Evolutionary conservation across 2,329 filamentous ascomycete genomes (phyloP), one percentile per base, ranked within the genome.

Genomic region (Sordariomycetes sp.): DNA sequence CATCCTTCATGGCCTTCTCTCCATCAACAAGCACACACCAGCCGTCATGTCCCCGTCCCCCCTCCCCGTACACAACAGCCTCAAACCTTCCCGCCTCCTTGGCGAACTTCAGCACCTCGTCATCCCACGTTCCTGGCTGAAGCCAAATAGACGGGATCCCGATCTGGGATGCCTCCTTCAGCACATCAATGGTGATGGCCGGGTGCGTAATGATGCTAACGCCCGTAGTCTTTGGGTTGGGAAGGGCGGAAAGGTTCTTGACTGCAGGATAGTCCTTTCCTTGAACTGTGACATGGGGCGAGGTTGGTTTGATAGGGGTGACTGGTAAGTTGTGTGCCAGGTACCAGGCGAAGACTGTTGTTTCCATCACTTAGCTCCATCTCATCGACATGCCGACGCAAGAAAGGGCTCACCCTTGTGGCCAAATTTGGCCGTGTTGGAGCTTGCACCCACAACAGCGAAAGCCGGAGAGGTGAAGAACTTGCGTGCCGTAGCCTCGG

Each of bases 11-110:
- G 2, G 74, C 78, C 50, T 57, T 63, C 44, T 88, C 83, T 0
- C 86, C 86, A 56, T 94, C 85, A 9, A 93, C 84, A 29, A 94
- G 66, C 17, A 94, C 82, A 58, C 86, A 94, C 83, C 86, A 93
- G 1, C 86, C 86, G 49, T 88, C 83, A 32, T 63, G 58, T 7
- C 83, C 83, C 19, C 59, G 51, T 18, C 79, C 78, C 19, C 79
- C 76, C 24, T 79, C 65, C 6, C 70, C 78, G 41, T 67, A 75
- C 27, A 85, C 80, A 23, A 86, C 81, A 24, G 78, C 76, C 44
- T 77, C 64, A 48, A 92, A 94, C 14, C 59, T 61, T 6, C 58
- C 63, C 43, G 82, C 63, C 39, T 50, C 57, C 16, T 69, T 64
- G 4, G 85, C 86, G 55, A 74, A 87, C 26, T 70, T 63, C 41